These are phyloP conservation scores for Amanita subjunquillea DNA, from an alignment of 768 basidiomycete species.

Conservation along the genomic window DNA sequence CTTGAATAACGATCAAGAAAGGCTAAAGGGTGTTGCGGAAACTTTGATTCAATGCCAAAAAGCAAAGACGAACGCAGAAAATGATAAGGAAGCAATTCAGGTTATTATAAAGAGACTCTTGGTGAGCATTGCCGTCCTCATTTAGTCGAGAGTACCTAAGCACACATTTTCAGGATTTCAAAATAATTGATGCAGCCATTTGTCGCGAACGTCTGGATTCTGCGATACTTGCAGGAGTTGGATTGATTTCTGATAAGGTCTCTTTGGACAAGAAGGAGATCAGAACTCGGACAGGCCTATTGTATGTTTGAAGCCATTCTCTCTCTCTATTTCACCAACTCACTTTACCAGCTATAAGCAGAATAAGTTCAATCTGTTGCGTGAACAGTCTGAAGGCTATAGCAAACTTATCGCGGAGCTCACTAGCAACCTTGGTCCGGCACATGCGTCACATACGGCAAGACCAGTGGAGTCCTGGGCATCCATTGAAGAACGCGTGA, in stretches of 20 bases:
- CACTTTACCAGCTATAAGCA: slow-evolving; percentile 73
- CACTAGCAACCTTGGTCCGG: slow-evolving; percentile 61
- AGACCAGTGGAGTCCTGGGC: slow-evolving; percentile 49
- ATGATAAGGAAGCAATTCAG: slow-evolving; percentile 53
- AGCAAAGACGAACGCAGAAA: slow-evolving; percentile 43
- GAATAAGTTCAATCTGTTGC: slow-evolving; percentile 94
- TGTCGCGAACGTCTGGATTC: slow-evolving; percentile 74
- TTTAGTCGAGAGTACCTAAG: slow-evolving; percentile 6
- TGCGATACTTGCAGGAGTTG: slow-evolving; percentile 47
- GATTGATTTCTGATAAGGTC: slow-evolving; percentile 58
- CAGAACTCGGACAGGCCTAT: slow-evolving; percentile 67
- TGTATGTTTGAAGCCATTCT: slow-evolving; percentile 39
- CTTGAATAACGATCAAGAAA: slow-evolving; percentile 18
- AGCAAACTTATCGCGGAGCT: slow-evolving; percentile 86
- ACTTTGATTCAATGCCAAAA: slow-evolving; percentile 28
- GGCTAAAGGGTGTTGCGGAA: slow-evolving; percentile 15
- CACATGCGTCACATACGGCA: slow-evolving; percentile 62
- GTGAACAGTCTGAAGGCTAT: slow-evolving; percentile 97
- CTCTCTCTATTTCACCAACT: neutral
- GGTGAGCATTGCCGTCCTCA: slow-evolving; percentile 27
- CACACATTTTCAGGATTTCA: slow-evolving; percentile 33
- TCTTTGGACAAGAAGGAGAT: slow-evolving; percentile 73
- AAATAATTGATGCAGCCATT: slow-evolving; percentile 45
- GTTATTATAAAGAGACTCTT: slow-evolving; percentile 50
- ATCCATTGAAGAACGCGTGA: slow-evolving; percentile 53